phyloP scores from a whole-genome alignment of 129 eudicot genomes.

The Flaveria robusta region DNA sequence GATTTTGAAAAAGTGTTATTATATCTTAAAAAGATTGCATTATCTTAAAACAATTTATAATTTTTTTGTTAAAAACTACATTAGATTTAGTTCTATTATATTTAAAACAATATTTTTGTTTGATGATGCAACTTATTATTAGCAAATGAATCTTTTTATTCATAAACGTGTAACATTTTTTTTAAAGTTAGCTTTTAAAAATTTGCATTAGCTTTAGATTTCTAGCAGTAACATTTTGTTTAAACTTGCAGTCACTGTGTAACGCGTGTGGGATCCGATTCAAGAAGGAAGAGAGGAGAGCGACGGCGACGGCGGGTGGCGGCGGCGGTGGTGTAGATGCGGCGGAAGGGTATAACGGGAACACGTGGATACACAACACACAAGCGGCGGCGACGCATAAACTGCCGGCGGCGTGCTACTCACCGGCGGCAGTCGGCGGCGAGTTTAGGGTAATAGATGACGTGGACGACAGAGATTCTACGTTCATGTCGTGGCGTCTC shows the following conservation, averaged over 20 bases:
- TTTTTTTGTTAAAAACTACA: no score
- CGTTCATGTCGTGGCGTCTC: slow-evolving; percentile 80
- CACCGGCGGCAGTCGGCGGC: slow-evolving; percentile 51
- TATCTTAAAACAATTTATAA: no score
- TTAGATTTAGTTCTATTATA: no score
- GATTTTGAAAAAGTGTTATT: no score
- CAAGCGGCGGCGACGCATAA: slow-evolving; percentile 45
- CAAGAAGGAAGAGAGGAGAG: slow-evolving; percentile 94
- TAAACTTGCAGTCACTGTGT: slow-evolving; percentile 74
- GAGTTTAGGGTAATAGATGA: slow-evolving; percentile 80
- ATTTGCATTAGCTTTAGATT: no score
- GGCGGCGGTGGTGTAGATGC: slow-evolving; percentile 37
- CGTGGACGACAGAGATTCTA: slow-evolving; percentile 62
- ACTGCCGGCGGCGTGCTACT: slow-evolving; percentile 57
- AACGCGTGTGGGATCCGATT: slow-evolving; percentile 96
- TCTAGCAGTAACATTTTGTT: no score
- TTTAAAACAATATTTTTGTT: no score
- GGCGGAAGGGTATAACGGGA: slow-evolving; percentile 37
- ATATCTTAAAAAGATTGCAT: no score
- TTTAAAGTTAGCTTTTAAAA: no score
- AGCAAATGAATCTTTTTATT: no score
- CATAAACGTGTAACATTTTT: no score
- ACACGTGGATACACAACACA: slow-evolving; percentile 46
- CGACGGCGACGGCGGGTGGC: slow-evolving; percentile 47
- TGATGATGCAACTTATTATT: no score